Conservation (phyloP, 148 eudicot species). For the Cornus florida region DNA sequence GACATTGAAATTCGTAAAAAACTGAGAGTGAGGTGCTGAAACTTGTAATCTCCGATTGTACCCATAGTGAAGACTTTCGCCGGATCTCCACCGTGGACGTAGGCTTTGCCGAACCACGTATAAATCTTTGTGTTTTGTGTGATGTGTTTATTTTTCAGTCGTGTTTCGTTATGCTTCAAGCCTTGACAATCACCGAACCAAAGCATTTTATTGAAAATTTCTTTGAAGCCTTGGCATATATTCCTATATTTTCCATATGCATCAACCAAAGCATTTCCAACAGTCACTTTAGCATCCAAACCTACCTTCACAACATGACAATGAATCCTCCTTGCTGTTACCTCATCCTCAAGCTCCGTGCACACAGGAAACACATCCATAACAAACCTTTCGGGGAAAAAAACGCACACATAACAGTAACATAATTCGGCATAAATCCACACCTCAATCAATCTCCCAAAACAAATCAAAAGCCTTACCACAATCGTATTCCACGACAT, state of each 20-base stretch:
- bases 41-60: no score
- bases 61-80: no score
- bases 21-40: no score
- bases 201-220: conserved; percentile 42
- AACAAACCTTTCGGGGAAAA: conserved; percentile 7
- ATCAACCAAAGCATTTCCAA: conserved; percentile 57
- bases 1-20: no score
- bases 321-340: conserved; percentile 40
- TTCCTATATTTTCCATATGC: conserved; percentile 65
- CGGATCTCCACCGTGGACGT: no score
- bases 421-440: conserved; percentile 42
- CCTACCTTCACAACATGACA: conserved; percentile 60
- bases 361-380: conserved; percentile 67
- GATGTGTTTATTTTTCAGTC: no score
- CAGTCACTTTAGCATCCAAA: conserved; percentile 30
- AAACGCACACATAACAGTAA: conserved; percentile 9
- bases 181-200: no score
- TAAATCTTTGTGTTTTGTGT: no score
- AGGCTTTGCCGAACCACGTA: no score
- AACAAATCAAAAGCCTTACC: conserved; percentile 37
- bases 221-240: conserved; percentile 15
- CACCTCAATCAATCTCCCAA: conserved; percentile 37
- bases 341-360: conserved; percentile 43
- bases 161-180: no score
- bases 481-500: conserved; percentile 77